Conservation (phyloP, 441 rosid species). For the Bruguiera hainesii region DNA sequence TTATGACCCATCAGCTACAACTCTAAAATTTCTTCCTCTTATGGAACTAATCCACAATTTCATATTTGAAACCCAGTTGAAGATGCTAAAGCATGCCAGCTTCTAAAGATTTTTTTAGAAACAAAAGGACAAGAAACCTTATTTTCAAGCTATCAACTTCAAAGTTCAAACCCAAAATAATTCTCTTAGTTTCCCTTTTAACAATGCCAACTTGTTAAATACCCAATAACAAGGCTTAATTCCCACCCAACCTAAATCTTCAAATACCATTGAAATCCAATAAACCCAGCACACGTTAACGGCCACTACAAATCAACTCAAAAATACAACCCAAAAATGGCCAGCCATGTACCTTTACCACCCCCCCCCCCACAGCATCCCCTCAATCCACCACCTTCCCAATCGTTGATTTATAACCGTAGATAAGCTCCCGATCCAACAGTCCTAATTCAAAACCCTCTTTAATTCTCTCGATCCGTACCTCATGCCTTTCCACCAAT, state of each 20-base stretch:
- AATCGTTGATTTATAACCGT: slow-evolving; percentile 24
- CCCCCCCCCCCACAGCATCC: slow-evolving; percentile 11
- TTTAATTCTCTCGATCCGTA: slow-evolving; percentile 39
- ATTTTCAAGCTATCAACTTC: slow-evolving; percentile 35
- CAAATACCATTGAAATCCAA: slow-evolving; percentile 23
- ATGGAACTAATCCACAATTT: no score
- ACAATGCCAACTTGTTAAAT: neutral
- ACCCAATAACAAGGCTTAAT: slow-evolving; percentile 39
- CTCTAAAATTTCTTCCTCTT: no score
- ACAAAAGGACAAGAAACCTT: neutral
- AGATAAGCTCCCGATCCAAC: slow-evolving; percentile 40
- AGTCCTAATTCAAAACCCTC: slow-evolving; percentile 43
- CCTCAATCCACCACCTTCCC: slow-evolving; percentile 19
- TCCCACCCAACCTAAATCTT: slow-evolving; percentile 8
- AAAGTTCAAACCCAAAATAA: slow-evolving; percentile 21
- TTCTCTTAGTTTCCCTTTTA: neutral
- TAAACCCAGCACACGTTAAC: slow-evolving; percentile 17
- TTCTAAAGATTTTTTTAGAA: no score
- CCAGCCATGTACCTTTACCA: no score
- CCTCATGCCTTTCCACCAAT: slow-evolving; percentile 41
- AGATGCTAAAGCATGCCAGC: no score
- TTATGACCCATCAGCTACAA: no score
- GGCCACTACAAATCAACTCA: slow-evolving; percentile 19
- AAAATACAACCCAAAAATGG: slow-evolving; percentile 48
- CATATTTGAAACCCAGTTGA: no score